Conservation (phyloP, 2,329 filamentous ascomycete genomes). For the Samsoniella hepiali region DNA sequence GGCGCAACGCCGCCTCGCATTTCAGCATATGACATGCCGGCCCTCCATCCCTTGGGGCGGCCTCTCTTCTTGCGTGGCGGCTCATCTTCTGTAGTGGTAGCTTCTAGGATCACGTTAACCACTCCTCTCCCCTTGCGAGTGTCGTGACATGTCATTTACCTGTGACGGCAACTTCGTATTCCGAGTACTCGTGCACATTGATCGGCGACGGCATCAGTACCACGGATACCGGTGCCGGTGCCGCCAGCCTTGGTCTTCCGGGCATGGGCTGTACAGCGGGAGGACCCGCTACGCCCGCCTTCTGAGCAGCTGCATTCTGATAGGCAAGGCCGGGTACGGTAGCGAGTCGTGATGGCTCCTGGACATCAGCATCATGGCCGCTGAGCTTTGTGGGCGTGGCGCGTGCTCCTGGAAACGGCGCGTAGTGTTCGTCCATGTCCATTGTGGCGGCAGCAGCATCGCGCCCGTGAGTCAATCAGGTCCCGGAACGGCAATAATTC, state of each 20-base stretch:
- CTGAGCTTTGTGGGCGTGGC: background rate
- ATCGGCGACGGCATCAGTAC: conserved; percentile 9
- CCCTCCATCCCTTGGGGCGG: conserved; percentile 46
- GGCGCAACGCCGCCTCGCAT: conserved; percentile 21
- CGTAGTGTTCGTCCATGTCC: background rate
- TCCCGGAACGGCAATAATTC: background rate
- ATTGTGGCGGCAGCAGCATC: background rate
- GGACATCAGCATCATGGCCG: background rate
- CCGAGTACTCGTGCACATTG: conserved; percentile 9
- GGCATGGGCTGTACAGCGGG: background rate
- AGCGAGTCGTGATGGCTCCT: background rate
- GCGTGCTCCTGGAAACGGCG: conserved; percentile 6
- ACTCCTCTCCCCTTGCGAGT: background rate
- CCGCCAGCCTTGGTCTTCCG: too few relatives aligned
- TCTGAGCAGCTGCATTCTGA: background rate
- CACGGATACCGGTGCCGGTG: conserved; percentile 8
- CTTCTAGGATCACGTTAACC: background rate
- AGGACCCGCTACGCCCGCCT: background rate
- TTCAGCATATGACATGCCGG: conserved; percentile 30
- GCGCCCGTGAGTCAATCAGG: background rate
- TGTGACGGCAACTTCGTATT: background rate
- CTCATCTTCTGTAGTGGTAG: background rate
- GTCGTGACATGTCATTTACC: background rate
- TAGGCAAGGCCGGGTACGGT: background rate
- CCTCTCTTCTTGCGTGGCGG: conserved; percentile 29